Base-by-base conservation (phyloP, 371 early-diverging fungal genomes). In the Mucor racemosus region DNA sequence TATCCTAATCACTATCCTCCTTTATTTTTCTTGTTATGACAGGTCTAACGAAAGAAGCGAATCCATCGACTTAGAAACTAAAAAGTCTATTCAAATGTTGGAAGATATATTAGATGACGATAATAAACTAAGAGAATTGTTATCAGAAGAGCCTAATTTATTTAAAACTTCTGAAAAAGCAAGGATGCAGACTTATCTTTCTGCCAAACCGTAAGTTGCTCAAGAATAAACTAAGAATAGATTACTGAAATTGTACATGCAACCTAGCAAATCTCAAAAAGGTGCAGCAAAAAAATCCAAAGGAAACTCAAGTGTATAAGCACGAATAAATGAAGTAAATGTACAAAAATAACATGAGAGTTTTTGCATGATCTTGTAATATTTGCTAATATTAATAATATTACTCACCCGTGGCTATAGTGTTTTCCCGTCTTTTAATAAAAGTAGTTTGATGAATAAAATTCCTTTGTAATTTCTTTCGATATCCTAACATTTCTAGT, bases 121-220 rank as follows among this genome's bases (percentile, higher is more conserved):
- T 60, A 44, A 7, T 4, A 60, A 33, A 34, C 7, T 60, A 44
- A 15, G 31, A 35, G 34, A 42, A 17, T n/a, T 60, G 34, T 4
- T 60, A 33, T 60, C 60, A 33, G 46, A 60, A 9, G 31, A 60
- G 5, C 60, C 60, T 11, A 15, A 60, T 21, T 10, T 60, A 40
- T 60, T 60, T 17, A 44, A 31, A 3, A n/a, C 17, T 34, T 31
- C 41, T 26, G 44, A 42, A 7, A 60, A 60, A 60, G 60, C 60
- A 19, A 60, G 13, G 14, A 31, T 44, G 34, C 44, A 60, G 44
- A 14, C 38, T 46, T 60, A 60, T 46, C 34, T 60, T 31, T 50
- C 57, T 17, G 17, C 56, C 31, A 53, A 53, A 31, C 13, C 26
- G 53, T 53, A 53, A 13, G 53, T 53, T 31, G 8, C 19, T 9